A percentile compares a stretch with the other conserved stretches of the same genome.
Evolutionary conservation across 345 rosid species (phyloP).

Genomic region (Alliaria petiolata): DNA sequence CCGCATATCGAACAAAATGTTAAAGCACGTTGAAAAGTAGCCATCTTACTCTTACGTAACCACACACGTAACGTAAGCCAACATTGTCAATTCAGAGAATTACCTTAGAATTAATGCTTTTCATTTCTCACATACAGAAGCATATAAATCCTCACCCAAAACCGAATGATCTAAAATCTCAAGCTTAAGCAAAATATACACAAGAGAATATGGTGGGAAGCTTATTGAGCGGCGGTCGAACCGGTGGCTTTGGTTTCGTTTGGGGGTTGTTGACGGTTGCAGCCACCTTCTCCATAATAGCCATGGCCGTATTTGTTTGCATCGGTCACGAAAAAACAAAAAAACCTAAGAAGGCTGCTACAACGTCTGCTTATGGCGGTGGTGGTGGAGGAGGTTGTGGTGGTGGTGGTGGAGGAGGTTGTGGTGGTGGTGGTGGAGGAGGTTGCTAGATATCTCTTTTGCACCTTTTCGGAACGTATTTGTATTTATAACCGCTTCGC

Average conservation of each 20-base stretch:
- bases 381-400: no score
- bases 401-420: no score
- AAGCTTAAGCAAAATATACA: not conserved
- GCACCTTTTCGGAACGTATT: no score
- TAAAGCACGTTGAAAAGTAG: not conserved
- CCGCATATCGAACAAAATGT: no score
- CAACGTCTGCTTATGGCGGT: no score
- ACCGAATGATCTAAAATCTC: not conserved
- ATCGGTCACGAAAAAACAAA: not conserved
- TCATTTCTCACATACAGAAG: not conserved
- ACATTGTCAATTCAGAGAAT: not conserved
- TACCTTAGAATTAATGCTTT: not conserved
- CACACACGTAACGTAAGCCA: not conserved
- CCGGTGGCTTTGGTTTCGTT: not conserved
- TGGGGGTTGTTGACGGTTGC: slow-evolving; percentile 1
- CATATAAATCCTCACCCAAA: no score
- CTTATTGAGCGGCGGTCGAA: not conserved
- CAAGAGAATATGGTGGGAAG: not conserved
- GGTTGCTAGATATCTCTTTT: no score
- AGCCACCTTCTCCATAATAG: not conserved
- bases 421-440: no score
- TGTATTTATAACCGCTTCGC: no score
- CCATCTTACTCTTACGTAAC: not conserved
- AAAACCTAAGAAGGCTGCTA: not conserved
- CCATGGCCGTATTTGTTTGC: slow-evolving; percentile 9